Evolutionary conservation across 495 filamentous ascomycete genomes (phyloP).

Genomic region (Emericellopsis terricola): DNA sequence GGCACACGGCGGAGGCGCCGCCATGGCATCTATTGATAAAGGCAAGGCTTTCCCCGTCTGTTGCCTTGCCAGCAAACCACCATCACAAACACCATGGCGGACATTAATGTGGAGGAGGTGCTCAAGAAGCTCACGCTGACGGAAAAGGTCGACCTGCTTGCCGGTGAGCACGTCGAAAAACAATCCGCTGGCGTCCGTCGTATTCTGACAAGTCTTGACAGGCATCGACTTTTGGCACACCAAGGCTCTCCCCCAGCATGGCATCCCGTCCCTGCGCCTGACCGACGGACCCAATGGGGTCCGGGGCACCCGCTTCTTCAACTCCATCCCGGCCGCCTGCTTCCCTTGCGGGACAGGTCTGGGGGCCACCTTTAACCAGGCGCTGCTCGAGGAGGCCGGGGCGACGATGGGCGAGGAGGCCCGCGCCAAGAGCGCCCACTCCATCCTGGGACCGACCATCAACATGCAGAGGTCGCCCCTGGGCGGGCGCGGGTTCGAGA

Average conservation of each 20-base stretch:
- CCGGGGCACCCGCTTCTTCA: slow-evolving; percentile 56
- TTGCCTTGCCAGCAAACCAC: no score
- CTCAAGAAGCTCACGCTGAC: slow-evolving; percentile 40
- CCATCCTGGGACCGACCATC: slow-evolving; percentile 59
- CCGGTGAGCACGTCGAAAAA: slow-evolving; percentile 22
- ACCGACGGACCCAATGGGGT: slow-evolving; percentile 65
- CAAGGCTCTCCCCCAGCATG: slow-evolving; percentile 31
- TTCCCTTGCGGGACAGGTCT: slow-evolving; percentile 53
- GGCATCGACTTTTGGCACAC: slow-evolving; percentile 55
- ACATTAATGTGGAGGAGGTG: slow-evolving; percentile 41
- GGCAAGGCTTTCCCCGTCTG: no score
- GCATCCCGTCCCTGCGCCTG: slow-evolving; percentile 43
- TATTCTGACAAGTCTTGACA: slow-evolving; percentile 5
- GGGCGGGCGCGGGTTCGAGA: slow-evolving; percentile 65
- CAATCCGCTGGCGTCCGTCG: neutral
- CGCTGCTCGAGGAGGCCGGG: slow-evolving; percentile 42
- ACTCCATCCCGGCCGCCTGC: slow-evolving; percentile 47
- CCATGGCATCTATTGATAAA: no score
- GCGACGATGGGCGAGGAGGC: slow-evolving; percentile 48
- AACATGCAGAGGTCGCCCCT: slow-evolving; percentile 61
- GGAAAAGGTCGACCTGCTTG: slow-evolving; percentile 44
- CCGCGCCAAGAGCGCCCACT: slow-evolving; percentile 49
- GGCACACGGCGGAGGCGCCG: no score
- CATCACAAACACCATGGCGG: slow-evolving; percentile 38
- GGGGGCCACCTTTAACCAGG: slow-evolving; percentile 51